phyloP scores from a whole-genome alignment of 2,329 filamentous ascomycete genomes.

The Stagonosporopsis chrysanthemi region DNA sequence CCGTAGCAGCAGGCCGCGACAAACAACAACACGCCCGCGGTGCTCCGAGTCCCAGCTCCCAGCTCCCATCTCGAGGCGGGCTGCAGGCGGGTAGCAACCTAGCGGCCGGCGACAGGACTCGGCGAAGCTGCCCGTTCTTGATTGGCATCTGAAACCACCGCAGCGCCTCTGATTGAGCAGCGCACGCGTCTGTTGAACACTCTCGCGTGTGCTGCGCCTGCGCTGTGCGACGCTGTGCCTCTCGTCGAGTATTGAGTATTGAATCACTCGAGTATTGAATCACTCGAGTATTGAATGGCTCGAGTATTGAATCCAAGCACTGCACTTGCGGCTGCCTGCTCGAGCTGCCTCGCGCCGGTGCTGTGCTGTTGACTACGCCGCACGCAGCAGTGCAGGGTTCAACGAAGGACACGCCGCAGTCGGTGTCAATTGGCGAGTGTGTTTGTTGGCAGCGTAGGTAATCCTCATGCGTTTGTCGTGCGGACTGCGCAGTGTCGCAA shows the following conservation, averaged over 20 bases:
- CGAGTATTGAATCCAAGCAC: no score
- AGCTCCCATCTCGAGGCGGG: constrained; percentile 19
- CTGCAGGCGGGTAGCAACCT: constrained; percentile 23
- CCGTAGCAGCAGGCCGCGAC: background rate
- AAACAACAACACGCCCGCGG: constrained; percentile 4
- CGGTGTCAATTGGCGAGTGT: constrained; percentile 16
- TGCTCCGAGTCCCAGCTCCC: constrained; percentile 18
- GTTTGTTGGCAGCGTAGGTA: constrained; percentile 7
- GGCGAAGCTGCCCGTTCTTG: constrained; percentile 31
- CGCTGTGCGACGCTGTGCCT: constrained; percentile 25
- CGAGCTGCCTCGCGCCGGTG: no score
- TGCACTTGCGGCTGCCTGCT: no score
- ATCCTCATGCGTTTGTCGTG: constrained; percentile 4
- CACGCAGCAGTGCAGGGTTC: constrained; percentile 8
- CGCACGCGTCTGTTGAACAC: constrained; percentile 43
- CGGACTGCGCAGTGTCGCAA: background rate
- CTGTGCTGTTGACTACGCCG: constrained; percentile 6
- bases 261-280: no score
- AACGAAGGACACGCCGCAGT: constrained; percentile 7
- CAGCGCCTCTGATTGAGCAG: constrained; percentile 21
- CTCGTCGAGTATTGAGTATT: constrained; percentile 26
- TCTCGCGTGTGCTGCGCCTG: constrained; percentile 41
- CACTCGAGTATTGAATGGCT: no score
- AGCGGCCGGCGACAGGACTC: constrained; percentile 29
- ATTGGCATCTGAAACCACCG: constrained; percentile 44